Percentiles rank a stretch among this genome's conserved stretches.
phyloP scores from a whole-genome alignment of 176 grass and related monocot species.

The Lolium multiflorum region DNA sequence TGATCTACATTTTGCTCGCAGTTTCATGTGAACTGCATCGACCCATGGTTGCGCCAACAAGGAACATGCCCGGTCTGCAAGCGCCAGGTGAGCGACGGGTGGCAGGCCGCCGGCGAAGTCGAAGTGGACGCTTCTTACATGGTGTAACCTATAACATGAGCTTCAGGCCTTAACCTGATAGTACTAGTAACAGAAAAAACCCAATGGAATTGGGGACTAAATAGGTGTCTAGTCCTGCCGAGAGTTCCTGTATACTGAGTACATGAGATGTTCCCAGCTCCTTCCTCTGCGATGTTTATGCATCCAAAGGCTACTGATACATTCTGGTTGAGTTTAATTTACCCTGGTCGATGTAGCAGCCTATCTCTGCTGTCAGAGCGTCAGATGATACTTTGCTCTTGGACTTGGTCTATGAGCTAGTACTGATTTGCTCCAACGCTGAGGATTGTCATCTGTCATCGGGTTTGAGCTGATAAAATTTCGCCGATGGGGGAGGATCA shows the following conservation, averaged over 20 bases:
- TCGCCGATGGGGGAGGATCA: neutral
- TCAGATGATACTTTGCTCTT: neutral
- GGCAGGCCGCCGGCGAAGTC: slow-evolving; percentile 40
- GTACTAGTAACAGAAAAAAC: slow-evolving; percentile 25
- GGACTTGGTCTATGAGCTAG: neutral
- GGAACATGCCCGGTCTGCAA: slow-evolving; percentile 98
- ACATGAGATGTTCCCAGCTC: slow-evolving; percentile 36
- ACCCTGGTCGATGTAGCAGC: neutral
- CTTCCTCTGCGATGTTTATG: slow-evolving; percentile 21
- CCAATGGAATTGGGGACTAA: neutral
- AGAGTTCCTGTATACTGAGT: slow-evolving; percentile 40
- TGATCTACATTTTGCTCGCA: slow-evolving; percentile 34
- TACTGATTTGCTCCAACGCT: neutral
- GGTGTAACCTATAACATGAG: slow-evolving; percentile 52
- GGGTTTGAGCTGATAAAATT: neutral
- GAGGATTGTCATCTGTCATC: neutral
- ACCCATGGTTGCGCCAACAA: slow-evolving; percentile 96
- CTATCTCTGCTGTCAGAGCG: neutral
- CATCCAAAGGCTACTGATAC: slow-evolving; percentile 6
- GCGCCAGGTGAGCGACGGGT: slow-evolving; percentile 65
- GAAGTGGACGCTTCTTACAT: slow-evolving; percentile 71
- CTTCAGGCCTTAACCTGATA: slow-evolving; percentile 2
- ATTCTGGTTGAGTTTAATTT: neutral
- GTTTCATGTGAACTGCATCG: slow-evolving; percentile 93
- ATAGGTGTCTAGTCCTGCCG: neutral